Evolutionary conservation across 768 basidiomycete genomes (phyloP).

Genomic region (Rhodocollybia butyracea): DNA sequence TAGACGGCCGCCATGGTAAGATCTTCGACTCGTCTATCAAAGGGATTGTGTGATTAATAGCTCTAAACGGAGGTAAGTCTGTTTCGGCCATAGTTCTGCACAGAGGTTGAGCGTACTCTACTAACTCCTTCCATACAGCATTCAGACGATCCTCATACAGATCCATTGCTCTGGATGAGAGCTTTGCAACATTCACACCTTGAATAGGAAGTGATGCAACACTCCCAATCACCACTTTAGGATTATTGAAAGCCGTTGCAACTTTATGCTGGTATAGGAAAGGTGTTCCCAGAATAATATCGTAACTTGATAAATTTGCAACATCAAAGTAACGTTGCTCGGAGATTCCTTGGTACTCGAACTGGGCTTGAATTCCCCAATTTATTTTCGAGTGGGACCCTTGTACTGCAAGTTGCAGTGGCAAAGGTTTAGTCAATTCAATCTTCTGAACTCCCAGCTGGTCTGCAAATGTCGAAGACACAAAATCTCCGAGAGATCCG

Average conservation of each 20-base stretch:
- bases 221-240: slow-evolving; percentile 23
- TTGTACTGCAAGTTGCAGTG: slow-evolving; percentile 36
- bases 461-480: slow-evolving; percentile 31
- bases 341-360: slow-evolving; percentile 33
- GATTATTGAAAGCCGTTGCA: slow-evolving; percentile 21
- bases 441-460: slow-evolving; percentile 28
- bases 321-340: slow-evolving; percentile 29
- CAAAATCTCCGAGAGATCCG: slow-evolving; percentile 39
- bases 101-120: slow-evolving; percentile 18
- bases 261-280: slow-evolving; percentile 32
- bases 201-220: slow-evolving; percentile 15
- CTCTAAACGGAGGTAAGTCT: slow-evolving; percentile 29
- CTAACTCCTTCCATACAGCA: slow-evolving; percentile 12
- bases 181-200: slow-evolving; percentile 8
- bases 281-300: slow-evolving; percentile 38
- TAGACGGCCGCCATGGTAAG: slow-evolving; percentile 24
- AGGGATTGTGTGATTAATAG: slow-evolving; percentile 31
- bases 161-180: slow-evolving; percentile 9
- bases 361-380: slow-evolving; percentile 14
- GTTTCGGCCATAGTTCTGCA: slow-evolving; percentile 26
- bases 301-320: slow-evolving; percentile 36
- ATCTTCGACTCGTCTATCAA: slow-evolving; percentile 24
- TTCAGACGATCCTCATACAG: slow-evolving; percentile 12
- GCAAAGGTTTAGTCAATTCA: slow-evolving; percentile 26
- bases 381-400: slow-evolving; percentile 39